These are phyloP conservation scores for Draba incana DNA, from an alignment of 345 rosid genomes.

Conservation along the genomic window DNA sequence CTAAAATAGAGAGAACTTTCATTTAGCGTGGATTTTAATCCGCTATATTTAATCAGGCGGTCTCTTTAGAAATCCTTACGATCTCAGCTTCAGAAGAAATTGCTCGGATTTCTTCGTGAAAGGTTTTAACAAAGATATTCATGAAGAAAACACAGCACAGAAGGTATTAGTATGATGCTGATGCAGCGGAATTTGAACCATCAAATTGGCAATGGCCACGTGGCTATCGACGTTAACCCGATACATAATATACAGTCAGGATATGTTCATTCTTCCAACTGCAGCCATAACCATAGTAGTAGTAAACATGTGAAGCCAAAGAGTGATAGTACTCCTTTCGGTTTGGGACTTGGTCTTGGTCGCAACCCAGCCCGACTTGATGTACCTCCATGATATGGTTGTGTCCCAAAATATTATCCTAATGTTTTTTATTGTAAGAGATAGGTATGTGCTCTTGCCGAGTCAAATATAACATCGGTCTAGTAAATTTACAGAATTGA, in stretches of 20 bases:
- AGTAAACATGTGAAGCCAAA: constrained; percentile 46
- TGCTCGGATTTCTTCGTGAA: constrained; percentile 85
- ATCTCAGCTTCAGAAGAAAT: constrained; percentile 76
- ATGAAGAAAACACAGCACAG: constrained; percentile 52
- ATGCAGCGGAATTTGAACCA: constrained; percentile 57
- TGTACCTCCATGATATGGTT: constrained; percentile 45
- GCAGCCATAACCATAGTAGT: constrained; percentile 56
- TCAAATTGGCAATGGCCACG: constrained; percentile 64
- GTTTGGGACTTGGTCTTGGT: constrained; percentile 81
- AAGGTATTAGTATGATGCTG: constrained; percentile 84
- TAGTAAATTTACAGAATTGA: constrained; percentile 5
- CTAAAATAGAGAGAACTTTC: constrained; percentile 1
- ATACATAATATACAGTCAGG: constrained; percentile 39
- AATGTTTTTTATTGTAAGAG: constrained; percentile 49
- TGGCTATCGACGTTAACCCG: constrained; percentile 56
- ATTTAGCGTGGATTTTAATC: constrained; percentile 20
- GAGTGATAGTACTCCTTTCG: constrained; percentile 57
- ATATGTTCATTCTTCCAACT: constrained; percentile 67
- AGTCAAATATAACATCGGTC: constrained; percentile 3
- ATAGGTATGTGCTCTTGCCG: constrained; percentile 18
- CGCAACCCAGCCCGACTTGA: constrained; percentile 51
- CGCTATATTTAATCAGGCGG: too few species aligned
- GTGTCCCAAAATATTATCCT: constrained; percentile 20
- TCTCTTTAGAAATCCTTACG: constrained; percentile 89
- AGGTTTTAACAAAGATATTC: constrained; percentile 83